Base-by-base conservation (phyloP, 1,139 yeast species). In the Yamadazyma blattariae region DNA sequence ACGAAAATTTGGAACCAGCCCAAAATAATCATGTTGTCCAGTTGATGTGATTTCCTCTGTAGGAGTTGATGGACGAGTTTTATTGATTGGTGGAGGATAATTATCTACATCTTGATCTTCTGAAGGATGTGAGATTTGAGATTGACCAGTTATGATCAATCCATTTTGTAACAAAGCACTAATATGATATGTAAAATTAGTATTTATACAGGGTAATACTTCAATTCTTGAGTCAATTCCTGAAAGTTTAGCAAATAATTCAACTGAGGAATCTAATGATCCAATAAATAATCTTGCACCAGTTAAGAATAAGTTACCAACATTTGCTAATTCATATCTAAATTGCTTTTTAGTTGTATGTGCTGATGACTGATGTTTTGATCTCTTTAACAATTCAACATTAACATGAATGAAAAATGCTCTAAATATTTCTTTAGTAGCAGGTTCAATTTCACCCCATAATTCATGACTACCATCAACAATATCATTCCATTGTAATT, bases 61-160 rank as follows among this genome's bases (percentile, higher is more conserved):
- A 1, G 73, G 72, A 1, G 68, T 58, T 5, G 65, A 54, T 0
- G 73, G 74, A 12, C 71, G 42, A 1, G 74, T 64, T 26, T 45
- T 56, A 27, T 52, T 48, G 11, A 66, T 64, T 1, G 70, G 68
- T 2, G 71, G 70, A 4, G 71, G 68, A 38, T 64, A 62, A 27
- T 48, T 49, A 23, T 55, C 58, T 8, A 38, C 32, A 6, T 19
- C 12, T 35, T 37, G 35, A 36, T 41, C 44, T 18, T 51, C 54
- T 8, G 72, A 64, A 2, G 97, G 97, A 57, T 90, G 97, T 0
- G 96, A 88, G 7, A 90, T 90, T 51, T 89, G 96, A 3, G 94
- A 83, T 56, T 90, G 97, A n/a, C 97, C 97, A 0, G 94, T 84
- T 25, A 90, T 83, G 3, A 84, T 66, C 7, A 75, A 65, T 1